These are phyloP conservation scores for Pseudocercospora vitis DNA, from an alignment of 2,329 filamentous ascomycete genomes.

Conservation along the genomic window DNA sequence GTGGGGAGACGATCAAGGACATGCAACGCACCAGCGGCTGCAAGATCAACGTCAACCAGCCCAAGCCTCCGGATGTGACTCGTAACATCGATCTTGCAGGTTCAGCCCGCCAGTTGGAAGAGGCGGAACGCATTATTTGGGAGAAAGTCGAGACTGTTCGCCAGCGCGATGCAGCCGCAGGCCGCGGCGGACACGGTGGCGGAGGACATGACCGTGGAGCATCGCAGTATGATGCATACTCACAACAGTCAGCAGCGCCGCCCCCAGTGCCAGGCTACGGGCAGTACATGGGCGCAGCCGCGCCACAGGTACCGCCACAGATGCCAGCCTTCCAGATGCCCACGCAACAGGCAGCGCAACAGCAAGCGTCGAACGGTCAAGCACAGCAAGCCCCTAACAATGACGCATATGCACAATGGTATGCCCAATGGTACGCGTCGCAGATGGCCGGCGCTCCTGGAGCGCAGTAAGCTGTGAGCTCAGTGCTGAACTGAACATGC, in stretches of 20 bases:
- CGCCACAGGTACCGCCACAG: constrained; percentile 32
- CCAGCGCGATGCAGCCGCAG: constrained; percentile 52
- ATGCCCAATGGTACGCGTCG: constrained; percentile 25
- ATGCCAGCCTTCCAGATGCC: constrained; percentile 38
- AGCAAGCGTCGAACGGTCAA: constrained; percentile 21
- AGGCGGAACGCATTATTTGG: constrained; percentile 80
- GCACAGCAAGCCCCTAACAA: constrained; percentile 17
- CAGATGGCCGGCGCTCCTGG: constrained; percentile 38
- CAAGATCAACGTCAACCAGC: constrained; percentile 91
- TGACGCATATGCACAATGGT: constrained; percentile 30
- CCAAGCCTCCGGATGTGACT: constrained; percentile 74
- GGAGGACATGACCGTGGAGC: constrained; percentile 33
- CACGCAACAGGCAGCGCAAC: constrained; percentile 22
- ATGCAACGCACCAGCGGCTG: constrained; percentile 86
- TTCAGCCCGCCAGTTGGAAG: constrained; percentile 70
- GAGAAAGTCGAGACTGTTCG: constrained; percentile 84
- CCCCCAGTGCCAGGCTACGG: constrained; percentile 33
- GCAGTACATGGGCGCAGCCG: constrained; percentile 32
- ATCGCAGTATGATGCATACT: constrained; percentile 47
- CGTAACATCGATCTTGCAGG: constrained; percentile 86
- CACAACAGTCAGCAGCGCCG: constrained; percentile 47
- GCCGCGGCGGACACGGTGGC: constrained; percentile 33
- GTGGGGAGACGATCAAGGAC: constrained; percentile 89
- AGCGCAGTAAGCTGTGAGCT: constrained; percentile 31
- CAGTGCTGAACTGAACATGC: constrained; percentile 24